Evolutionary conservation across 2,329 filamentous ascomycete genomes (phyloP).

Genomic region (Claviceps pazoutovae): DNA sequence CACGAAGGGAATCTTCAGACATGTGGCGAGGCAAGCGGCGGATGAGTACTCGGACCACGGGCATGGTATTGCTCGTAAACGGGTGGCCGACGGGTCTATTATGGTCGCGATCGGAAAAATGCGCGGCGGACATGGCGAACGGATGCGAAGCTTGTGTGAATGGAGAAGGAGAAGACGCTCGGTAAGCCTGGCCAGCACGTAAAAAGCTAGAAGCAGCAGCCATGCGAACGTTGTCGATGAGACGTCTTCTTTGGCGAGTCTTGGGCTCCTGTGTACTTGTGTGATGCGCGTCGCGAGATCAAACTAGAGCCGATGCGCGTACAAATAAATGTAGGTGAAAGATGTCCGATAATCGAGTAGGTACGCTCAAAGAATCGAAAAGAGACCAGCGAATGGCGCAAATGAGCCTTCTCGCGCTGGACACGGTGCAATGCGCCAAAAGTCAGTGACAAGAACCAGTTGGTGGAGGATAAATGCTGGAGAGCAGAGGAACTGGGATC

Average conservation of each 20-base stretch:
- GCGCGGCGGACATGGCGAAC: slow-evolving; percentile 17
- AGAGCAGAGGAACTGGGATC: background rate
- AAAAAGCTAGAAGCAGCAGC: slow-evolving; percentile 27
- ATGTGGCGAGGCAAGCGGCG: slow-evolving; percentile 40
- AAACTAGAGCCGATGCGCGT: background rate
- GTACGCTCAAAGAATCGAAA: background rate
- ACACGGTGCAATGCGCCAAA: background rate
- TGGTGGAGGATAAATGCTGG: background rate
- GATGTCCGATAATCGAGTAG: background rate
- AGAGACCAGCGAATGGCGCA: background rate
- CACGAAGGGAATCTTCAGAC: slow-evolving; percentile 36
- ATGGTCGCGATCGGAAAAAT: slow-evolving; percentile 26
- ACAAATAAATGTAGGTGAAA: background rate
- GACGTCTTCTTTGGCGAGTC: slow-evolving; percentile 10
- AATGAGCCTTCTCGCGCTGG: background rate
- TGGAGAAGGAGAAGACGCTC: slow-evolving; percentile 10
- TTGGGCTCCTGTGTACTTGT: background rate
- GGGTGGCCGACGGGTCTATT: slow-evolving; percentile 26
- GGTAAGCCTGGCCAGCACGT: slow-evolving; percentile 26
- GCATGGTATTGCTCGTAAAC: slow-evolving; percentile 21
- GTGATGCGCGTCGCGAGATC: background rate
- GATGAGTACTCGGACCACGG: slow-evolving; percentile 32
- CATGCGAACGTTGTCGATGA: slow-evolving; percentile 23
- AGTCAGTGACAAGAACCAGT: background rate
- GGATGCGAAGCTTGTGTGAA: slow-evolving; percentile 21